Base-by-base conservation (phyloP, 306 rosid genomes). In the Acacia melanoxylon region DNA sequence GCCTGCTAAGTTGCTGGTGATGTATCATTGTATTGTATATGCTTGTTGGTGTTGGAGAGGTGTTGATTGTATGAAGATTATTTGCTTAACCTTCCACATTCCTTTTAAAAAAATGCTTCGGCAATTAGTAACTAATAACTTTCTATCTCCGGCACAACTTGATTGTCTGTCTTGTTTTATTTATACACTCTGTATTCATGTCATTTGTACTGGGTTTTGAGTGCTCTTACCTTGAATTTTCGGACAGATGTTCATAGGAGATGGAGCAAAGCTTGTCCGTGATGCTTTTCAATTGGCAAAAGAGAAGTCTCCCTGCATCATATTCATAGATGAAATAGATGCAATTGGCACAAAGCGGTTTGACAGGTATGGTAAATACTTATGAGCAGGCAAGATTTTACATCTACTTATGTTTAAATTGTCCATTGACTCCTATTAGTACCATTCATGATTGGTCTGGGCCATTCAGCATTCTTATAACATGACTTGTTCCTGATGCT, bases 341-440 rank as follows among this genome's bases (percentile, higher is more conserved):
- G 99, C 98, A 2, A 95, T 93, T 77, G 99, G 99, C 33, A 95
- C 98, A 79, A 93, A 95, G 88, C 92, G 99, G 27, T 95, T 95
- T 92, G 97, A 92, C 72, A 95, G 99, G 99, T 93, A 95, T 27
- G 63, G 27, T 73, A 25, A 31, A 49, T 73, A 9, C 46, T 49
- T 46, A 8, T 78, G 33, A 74, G 24, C 25, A 2, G 0, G 74
- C 79, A 74, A 33, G 40, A 75, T 25, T 78, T 49, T 81, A 62
- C 70, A 74, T 84, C 33, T 41, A 45, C 44, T 41, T 27, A 72
- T 76, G 29, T 59, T 29, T 31, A n/a, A 22, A 25, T 73, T 52
- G 42, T 24, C 33, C 54, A n/a, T 76, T 59, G 40, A 35, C 29
- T 81, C 69, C 69, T 52, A 62, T 20, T 17, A 6, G 75, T 62